Percentiles rank a stretch among this genome's conserved stretches.
phyloP scores from a whole-genome alignment of 2,329 filamentous ascomycete genomes.

The Exophiala dermatitidis region DNA sequence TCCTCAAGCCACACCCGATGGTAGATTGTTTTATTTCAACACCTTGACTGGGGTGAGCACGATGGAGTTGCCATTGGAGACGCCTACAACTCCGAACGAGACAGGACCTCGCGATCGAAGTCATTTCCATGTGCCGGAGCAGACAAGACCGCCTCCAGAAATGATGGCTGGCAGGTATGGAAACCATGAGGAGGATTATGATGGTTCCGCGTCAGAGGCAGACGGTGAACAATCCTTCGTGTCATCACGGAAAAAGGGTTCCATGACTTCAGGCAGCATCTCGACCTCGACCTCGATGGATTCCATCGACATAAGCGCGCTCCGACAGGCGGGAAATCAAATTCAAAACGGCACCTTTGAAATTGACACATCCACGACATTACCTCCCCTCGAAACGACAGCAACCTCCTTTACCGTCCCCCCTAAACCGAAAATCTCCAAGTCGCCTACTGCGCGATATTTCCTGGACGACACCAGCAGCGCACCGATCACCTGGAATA shows the following conservation, averaged over 20 bases:
- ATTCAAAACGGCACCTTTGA: constrained; percentile 6
- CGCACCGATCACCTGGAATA: constrained; percentile 77
- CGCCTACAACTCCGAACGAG: constrained; percentile 71
- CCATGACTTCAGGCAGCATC: constrained; percentile 60
- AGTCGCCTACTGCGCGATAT: constrained; percentile 59
- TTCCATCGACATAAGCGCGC: constrained; percentile 48
- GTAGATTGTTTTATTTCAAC: constrained; percentile 94
- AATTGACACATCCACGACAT: constrained; percentile 30
- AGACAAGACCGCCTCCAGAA: constrained; percentile 81
- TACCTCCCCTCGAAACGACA: constrained; percentile 42
- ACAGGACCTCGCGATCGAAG: constrained; percentile 80
- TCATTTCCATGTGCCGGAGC: constrained; percentile 81
- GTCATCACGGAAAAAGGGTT: constrained; percentile 61
- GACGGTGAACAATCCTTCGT: constrained; percentile 70
- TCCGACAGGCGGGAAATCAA: constrained; percentile 11
- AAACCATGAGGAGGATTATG: constrained; percentile 75
- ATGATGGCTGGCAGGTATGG: constrained; percentile 77
- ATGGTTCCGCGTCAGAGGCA: constrained; percentile 79
- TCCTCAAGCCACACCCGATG: constrained; percentile 89
- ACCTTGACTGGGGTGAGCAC: constrained; percentile 92
- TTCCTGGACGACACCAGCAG: constrained; percentile 87
- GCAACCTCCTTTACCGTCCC: constrained; percentile 51
- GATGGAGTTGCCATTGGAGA: constrained; percentile 89
- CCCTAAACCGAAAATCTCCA: constrained; percentile 38
- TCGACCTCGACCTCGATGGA: constrained; percentile 89